Percentiles rank a stretch among this genome's conserved stretches.
These are phyloP conservation scores for Saprolegnia diclina DNA, from an alignment of 352 stramenopile species.

Conservation along the genomic window DNA sequence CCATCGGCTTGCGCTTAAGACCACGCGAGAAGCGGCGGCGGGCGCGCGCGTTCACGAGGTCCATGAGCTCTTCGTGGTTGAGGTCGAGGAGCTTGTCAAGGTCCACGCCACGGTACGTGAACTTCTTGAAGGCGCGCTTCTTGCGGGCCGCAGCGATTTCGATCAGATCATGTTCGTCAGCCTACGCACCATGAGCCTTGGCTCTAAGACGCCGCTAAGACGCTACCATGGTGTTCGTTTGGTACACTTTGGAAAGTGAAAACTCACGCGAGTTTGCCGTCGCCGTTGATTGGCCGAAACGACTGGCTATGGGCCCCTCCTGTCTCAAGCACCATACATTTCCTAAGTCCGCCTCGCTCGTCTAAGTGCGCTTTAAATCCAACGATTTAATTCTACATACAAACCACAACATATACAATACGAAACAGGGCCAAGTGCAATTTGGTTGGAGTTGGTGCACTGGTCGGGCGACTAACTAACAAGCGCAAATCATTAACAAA, in stretches of 20 bases:
- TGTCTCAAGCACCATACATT: neutral
- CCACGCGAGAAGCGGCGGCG: constrained; percentile 98
- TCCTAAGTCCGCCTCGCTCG: no score
- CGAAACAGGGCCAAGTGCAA: no score
- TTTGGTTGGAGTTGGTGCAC: no score
- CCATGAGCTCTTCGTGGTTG: constrained; percentile 99
- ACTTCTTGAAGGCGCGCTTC: constrained; percentile 99
- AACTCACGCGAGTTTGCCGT: neutral
- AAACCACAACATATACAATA: no score
- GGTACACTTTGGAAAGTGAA: constrained; percentile 27
- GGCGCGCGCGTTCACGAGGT: constrained; percentile 93
- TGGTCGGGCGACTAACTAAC: no score
- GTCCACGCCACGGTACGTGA: constrained; percentile 99
- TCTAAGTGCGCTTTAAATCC: no score
- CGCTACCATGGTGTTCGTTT: constrained; percentile 23
- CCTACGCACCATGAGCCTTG: neutral
- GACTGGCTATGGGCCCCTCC: neutral
- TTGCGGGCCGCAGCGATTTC: constrained; percentile 94
- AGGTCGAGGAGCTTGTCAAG: constrained; percentile 99
- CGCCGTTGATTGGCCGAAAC: neutral
- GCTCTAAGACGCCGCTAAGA: neutral
- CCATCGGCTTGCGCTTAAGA: constrained; percentile 99
- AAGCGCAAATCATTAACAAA: constrained; percentile 28
- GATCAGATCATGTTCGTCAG: constrained; percentile 24
- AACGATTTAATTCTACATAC: no score